Evolutionary conservation across 2,329 filamentous ascomycete genomes (phyloP).

Genomic region (Plenodomus lindquistii): DNA sequence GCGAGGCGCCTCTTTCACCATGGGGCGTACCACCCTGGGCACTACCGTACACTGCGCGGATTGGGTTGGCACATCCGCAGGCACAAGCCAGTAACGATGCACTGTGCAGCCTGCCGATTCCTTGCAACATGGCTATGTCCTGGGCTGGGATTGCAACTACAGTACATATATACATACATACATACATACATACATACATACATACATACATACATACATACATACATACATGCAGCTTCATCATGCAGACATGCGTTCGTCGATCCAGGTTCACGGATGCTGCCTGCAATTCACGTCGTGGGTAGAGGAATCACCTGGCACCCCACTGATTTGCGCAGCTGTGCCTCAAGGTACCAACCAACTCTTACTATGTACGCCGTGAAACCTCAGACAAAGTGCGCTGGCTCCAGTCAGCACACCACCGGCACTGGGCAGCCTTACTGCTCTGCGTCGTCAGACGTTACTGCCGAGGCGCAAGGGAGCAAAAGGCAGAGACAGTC

Average conservation of each 20-base stretch:
- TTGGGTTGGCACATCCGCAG: not conserved
- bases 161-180: too few species aligned
- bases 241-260: not conserved
- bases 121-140: not conserved
- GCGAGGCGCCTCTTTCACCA: not conserved
- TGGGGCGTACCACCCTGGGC: conserved; percentile 1
- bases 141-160: not conserved
- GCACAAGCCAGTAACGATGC: conserved; percentile 3
- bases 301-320: conserved; percentile 12
- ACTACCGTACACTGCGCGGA: conserved; percentile 1
- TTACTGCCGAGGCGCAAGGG: conserved; percentile 11
- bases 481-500: conserved; percentile 9
- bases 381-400: conserved; percentile 26
- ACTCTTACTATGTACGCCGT: conserved; percentile 28
- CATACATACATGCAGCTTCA: not conserved
- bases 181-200: too few species aligned
- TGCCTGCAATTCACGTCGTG: conserved; percentile 5
- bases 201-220: not conserved
- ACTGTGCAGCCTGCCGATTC: not conserved
- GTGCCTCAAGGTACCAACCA: conserved; percentile 7
- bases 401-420: conserved; percentile 37
- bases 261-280: conserved; percentile 17
- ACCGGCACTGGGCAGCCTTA: conserved; percentile 20
- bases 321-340: conserved; percentile 5
- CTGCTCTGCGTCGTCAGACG: conserved; percentile 14